Evolutionary conservation across 805 yeast species (phyloP).

Genomic region (Candida piceae): DNA sequence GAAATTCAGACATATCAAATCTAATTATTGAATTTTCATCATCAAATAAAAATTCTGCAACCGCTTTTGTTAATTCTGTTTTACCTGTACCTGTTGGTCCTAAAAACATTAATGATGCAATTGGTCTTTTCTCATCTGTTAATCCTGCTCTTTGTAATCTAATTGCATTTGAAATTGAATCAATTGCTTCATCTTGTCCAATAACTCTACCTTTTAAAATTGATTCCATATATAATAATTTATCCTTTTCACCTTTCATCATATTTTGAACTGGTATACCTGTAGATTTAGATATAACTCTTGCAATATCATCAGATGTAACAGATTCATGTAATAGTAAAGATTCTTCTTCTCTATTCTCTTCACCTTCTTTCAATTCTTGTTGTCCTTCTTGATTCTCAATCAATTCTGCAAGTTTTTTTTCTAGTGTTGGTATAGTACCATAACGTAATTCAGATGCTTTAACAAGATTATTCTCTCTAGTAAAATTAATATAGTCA

Average conservation of each 20-base stretch:
- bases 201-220: conserved; percentile 73
- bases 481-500: conserved; percentile 76
- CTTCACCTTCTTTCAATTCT: conserved; percentile 20
- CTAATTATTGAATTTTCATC: conserved; percentile 82
- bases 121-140: conserved; percentile 90
- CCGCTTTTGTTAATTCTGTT: conserved; percentile 88
- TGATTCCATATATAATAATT: conserved; percentile 80
- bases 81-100: conserved; percentile 99
- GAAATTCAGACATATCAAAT: conserved; percentile 98
- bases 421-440: conserved; percentile 75
- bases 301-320: conserved; percentile 89
- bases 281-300: conserved; percentile 89
- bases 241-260: conserved; percentile 92
- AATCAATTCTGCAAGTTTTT: conserved; percentile 46
- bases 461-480: conserved; percentile 78
- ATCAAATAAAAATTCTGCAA: conserved; percentile 89
- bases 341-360: conserved; percentile 29
- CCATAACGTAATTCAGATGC: conserved; percentile 91
- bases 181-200: conserved; percentile 94
- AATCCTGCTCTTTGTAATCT: conserved; percentile 95
- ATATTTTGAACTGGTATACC: conserved; percentile 91
- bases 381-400: conserved; percentile 26
- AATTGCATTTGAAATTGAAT: conserved; percentile 88
- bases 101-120: conserved; percentile 91
- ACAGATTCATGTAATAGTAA: conserved; percentile 91